Percentiles rank a stretch among this genome's conserved stretches.
Evolutionary conservation across 1,284 basidiomycete genomes (phyloP).

Genomic region (Cutaneotrichosporon cutaneum): DNA sequence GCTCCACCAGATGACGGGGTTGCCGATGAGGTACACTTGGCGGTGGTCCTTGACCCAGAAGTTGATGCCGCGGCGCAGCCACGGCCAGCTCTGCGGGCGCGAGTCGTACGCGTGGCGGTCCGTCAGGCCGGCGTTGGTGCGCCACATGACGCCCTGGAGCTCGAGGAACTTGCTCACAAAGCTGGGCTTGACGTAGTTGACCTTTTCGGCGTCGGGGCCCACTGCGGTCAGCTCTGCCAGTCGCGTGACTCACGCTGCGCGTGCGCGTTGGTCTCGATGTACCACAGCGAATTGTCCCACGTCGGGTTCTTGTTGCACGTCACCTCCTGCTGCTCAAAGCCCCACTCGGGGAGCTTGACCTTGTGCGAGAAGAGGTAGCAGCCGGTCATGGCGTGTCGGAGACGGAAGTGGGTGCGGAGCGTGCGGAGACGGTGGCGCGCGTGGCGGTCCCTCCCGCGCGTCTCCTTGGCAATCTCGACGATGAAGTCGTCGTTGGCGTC

Average conservation of each 20-base stretch:
- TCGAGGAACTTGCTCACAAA: conserved; percentile 91
- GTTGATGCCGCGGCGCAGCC: conserved; percentile 83
- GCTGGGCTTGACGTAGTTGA: conserved; percentile 82
- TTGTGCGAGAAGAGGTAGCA: conserved; percentile 99
- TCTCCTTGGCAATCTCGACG: conserved; percentile 71
- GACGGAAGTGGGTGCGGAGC: conserved; percentile 76
- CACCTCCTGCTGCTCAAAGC: conserved; percentile 93
- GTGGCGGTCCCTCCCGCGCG: conserved; percentile 61
- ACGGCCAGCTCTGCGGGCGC: conserved; percentile 83
- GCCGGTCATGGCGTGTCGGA: conserved; percentile 81
- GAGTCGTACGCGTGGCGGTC: conserved; percentile 95
- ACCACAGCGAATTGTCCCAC: conserved; percentile 88
- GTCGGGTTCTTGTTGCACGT: conserved; percentile 98
- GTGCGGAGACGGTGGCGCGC: conserved; percentile 73
- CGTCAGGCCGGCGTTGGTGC: conserved; percentile 92
- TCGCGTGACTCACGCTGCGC: conserved; percentile 62
- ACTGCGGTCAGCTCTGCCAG: conserved; percentile 57
- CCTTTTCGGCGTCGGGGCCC: conserved; percentile 66
- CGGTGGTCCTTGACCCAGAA: conserved; percentile 97
- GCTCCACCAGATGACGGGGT: conserved; percentile 88
- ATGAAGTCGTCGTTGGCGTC: conserved; percentile 96
- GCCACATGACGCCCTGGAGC: conserved; percentile 95
- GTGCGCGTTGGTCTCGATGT: conserved; percentile 82
- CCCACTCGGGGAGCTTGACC: conserved; percentile 96
- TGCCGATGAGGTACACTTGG: conserved; percentile 93